A percentile compares a stretch with the other conserved stretches of the same genome.
phyloP scores from a whole-genome alignment of 2,329 filamentous ascomycete genomes.

The Ceratocystis huliohia region DNA sequence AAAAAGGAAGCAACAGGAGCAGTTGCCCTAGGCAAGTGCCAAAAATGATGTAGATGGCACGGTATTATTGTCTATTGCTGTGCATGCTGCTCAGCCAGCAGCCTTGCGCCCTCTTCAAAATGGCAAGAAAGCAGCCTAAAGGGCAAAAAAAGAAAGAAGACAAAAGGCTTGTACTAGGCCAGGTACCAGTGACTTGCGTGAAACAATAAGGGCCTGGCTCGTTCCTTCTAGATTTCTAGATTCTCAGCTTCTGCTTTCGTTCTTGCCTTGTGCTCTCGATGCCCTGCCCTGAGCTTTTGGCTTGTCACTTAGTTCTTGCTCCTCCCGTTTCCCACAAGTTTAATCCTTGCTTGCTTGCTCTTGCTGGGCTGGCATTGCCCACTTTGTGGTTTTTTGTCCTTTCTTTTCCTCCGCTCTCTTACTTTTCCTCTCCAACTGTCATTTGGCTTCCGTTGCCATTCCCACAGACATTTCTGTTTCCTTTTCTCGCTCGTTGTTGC shows the following conservation, averaged over 20 bases:
- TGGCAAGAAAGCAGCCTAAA: no score
- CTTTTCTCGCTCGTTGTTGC: neutral
- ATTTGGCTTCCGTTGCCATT: neutral
- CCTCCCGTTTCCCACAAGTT: conserved; percentile 13
- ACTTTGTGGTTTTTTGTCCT: conserved; percentile 10
- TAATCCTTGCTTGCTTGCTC: neutral
- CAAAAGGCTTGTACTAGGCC: neutral
- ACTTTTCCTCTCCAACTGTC: neutral
- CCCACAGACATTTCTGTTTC: neutral
- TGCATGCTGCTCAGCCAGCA: neutral
- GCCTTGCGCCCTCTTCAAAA: no score
- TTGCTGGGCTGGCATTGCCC: neutral
- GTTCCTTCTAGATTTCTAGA: conserved; percentile 1
- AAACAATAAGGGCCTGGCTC: neutral
- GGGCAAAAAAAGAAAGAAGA: neutral
- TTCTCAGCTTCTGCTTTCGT: neutral
- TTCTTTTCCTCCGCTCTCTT: conserved; percentile 3
- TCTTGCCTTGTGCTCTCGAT: neutral
- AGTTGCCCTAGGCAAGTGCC: neutral
- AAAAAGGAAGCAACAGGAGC: neutral
- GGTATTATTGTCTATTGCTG: neutral
- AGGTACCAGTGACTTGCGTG: neutral
- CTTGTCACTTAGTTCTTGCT: conserved; percentile 4
- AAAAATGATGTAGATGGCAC: neutral
- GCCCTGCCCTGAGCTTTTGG: neutral